Percentiles rank a stretch among this genome's conserved stretches.
Conservation (phyloP, 2,329 filamentous ascomycete genomes). For the Huntiella omanensis region DNA sequence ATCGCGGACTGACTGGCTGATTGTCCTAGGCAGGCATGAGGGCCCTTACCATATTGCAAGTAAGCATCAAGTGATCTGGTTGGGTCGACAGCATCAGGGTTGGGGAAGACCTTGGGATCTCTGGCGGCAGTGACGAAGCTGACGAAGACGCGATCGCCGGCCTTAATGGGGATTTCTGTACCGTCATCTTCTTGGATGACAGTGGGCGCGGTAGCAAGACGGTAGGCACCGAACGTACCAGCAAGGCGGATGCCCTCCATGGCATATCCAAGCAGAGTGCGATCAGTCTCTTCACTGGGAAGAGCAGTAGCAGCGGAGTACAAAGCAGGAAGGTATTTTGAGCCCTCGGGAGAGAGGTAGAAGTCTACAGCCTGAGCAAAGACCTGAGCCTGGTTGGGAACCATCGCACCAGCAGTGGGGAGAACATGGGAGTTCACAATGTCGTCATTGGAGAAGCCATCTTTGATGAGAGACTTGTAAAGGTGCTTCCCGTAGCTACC, state of each 20-base stretch:
- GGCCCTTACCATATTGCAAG: constrained; percentile 43
- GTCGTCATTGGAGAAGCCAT: constrained; percentile 42
- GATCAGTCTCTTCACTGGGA: constrained; percentile 37
- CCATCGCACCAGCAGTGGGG: constrained; percentile 45
- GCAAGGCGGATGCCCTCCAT: constrained; percentile 55
- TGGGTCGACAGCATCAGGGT: constrained; percentile 41
- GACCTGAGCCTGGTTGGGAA: constrained; percentile 53
- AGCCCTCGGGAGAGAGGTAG: constrained; percentile 41
- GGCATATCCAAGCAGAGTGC: constrained; percentile 47
- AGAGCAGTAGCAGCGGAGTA: constrained; percentile 37
- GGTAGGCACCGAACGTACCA: constrained; percentile 41
- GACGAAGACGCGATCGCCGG: constrained; percentile 43
- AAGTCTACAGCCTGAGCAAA: constrained; percentile 58
- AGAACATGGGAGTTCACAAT: constrained; percentile 54
- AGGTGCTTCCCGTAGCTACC: constrained; percentile 45
- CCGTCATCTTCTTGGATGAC: constrained; percentile 30
- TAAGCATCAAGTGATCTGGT: constrained; percentile 45
- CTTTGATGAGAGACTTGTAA: constrained; percentile 44
- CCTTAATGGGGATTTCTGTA: constrained; percentile 27
- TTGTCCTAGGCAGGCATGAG: constrained; percentile 42
- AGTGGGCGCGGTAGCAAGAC: constrained; percentile 29
- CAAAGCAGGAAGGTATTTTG: constrained; percentile 38
- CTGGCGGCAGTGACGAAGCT: constrained; percentile 39
- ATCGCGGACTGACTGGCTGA: constrained; percentile 42
- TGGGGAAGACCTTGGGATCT: constrained; percentile 40